Percentiles rank a stretch among this genome's conserved stretches.
phyloP scores from a whole-genome alignment of 345 rosid genomes.

The Kandelia obovata region DNA sequence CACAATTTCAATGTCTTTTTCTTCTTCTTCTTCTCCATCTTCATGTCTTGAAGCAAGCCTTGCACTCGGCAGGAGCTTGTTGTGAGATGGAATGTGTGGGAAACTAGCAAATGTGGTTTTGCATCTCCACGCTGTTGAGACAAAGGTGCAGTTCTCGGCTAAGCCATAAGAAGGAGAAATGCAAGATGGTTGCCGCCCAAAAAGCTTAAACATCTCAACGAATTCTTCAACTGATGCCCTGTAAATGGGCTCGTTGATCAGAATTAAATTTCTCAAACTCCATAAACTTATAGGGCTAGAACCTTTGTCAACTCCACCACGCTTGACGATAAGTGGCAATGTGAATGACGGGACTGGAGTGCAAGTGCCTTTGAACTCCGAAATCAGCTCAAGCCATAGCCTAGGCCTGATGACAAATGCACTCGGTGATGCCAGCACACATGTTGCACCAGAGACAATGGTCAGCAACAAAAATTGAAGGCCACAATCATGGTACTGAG shows the following conservation, averaged over 20 bases:
- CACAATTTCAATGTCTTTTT: conserved; percentile 43
- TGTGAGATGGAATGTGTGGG: conserved; percentile 37
- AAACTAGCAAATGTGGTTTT: conserved; percentile 10
- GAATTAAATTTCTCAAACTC: conserved; percentile 50
- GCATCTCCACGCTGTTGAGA: conserved; percentile 60
- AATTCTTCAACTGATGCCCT: conserved; percentile 41
- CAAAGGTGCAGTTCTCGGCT: conserved; percentile 64
- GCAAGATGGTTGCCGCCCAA: conserved; percentile 40
- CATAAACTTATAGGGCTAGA: conserved; percentile 21
- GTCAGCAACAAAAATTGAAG: conserved; percentile 55
- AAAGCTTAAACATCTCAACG: conserved; percentile 30
- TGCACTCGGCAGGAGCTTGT: conserved; percentile 51
- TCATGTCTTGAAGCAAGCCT: conserved; percentile 29
- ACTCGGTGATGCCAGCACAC: conserved; percentile 42
- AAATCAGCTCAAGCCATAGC: conserved; percentile 55
- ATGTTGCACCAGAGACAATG: conserved; percentile 52
- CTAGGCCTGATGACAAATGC: conserved; percentile 45
- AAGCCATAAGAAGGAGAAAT: conserved; percentile 63
- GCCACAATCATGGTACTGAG: conserved; percentile 69
- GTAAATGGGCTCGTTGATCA: conserved; percentile 61
- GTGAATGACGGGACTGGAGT: conserved; percentile 67
- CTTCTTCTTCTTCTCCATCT: conserved; percentile 16
- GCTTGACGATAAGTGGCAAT: conserved; percentile 51
- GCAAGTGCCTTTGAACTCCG: conserved; percentile 48
- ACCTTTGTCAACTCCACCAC: conserved; percentile 37